Evolutionary conservation across 1,139 yeast genomes (phyloP).

Genomic region (Suhomyces taliae): DNA sequence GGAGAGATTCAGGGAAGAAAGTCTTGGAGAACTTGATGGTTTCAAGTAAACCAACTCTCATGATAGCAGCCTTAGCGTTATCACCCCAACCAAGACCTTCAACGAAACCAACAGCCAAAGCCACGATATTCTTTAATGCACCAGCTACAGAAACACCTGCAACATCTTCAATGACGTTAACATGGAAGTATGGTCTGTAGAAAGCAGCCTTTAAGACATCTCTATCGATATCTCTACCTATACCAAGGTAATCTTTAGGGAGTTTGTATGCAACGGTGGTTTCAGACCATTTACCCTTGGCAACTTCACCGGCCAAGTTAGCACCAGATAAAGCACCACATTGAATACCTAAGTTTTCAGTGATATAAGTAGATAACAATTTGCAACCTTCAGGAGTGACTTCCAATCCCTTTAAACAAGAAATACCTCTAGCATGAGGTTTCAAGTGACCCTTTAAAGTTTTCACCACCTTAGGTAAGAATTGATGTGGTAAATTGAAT

Average conservation of each 20-base stretch:
- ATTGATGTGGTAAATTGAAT: slow-evolving; percentile 52
- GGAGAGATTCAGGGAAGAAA: slow-evolving; percentile 43
- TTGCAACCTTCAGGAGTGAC: slow-evolving; percentile 47
- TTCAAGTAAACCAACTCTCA: slow-evolving; percentile 49
- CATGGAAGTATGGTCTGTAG: slow-evolving; percentile 52
- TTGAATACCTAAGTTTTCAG: slow-evolving; percentile 43
- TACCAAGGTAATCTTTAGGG: slow-evolving; percentile 43
- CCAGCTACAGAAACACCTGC: slow-evolving; percentile 54
- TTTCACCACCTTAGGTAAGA: slow-evolving; percentile 39
- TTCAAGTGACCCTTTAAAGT: slow-evolving; percentile 41
- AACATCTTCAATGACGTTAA: slow-evolving; percentile 47
- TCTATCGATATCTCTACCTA: slow-evolving; percentile 45
- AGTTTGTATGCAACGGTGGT: slow-evolving; percentile 47
- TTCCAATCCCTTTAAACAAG: slow-evolving; percentile 51
- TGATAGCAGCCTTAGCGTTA: slow-evolving; percentile 51
- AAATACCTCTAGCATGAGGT: slow-evolving; percentile 43
- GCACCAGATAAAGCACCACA: slow-evolving; percentile 54
- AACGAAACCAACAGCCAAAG: slow-evolving; percentile 50
- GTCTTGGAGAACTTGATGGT: slow-evolving; percentile 42
- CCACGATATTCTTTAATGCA: slow-evolving; percentile 49
- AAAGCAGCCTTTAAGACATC: slow-evolving; percentile 43
- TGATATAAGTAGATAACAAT: slow-evolving; percentile 43
- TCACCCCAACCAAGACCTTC: slow-evolving; percentile 55
- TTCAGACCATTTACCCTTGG: slow-evolving; percentile 50
- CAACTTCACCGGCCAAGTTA: slow-evolving; percentile 50